A percentile compares a stretch with the other conserved stretches of the same genome.
Evolutionary conservation across 2,329 filamentous ascomycete genomes (phyloP).

Genomic region (Drechmeria coniospora): DNA sequence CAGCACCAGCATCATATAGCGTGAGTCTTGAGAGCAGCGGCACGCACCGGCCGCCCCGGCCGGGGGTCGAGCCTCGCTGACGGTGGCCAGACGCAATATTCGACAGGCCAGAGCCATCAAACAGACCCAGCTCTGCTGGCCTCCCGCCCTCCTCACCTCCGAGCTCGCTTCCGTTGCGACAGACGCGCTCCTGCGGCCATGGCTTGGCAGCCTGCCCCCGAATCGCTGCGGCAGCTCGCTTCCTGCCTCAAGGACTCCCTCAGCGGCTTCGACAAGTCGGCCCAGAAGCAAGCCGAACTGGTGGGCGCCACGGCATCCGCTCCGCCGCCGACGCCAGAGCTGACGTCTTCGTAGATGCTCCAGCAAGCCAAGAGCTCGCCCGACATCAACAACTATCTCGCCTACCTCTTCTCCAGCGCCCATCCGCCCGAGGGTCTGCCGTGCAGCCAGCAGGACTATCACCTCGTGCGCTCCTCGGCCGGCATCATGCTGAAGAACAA

Average conservation of each 20-base stretch:
- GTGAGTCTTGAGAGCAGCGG: no score
- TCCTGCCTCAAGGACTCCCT: constrained; percentile 84
- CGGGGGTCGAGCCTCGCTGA: no score
- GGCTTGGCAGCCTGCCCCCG: constrained; percentile 84
- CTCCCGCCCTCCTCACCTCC: constrained; percentile 6
- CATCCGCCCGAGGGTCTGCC: constrained; percentile 45
- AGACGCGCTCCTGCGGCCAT: constrained; percentile 32
- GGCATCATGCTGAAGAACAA: constrained; percentile 96
- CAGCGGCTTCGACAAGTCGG: constrained; percentile 62
- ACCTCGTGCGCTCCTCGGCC: constrained; percentile 69
- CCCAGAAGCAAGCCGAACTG: constrained; percentile 78
- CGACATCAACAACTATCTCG: constrained; percentile 94
- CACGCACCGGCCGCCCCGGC: no score
- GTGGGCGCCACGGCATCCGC: constrained; percentile 33
- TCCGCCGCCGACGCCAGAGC: neutral
- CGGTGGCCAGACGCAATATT: no score
- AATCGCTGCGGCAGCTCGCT: constrained; percentile 78
- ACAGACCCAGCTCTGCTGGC: constrained; percentile 1
- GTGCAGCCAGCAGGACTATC: constrained; percentile 46
- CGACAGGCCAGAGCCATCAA: no score
- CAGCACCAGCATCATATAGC: no score
- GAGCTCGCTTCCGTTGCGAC: neutral
- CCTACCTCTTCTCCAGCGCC: constrained; percentile 69
- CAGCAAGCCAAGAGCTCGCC: constrained; percentile 73
- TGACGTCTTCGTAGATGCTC: constrained; percentile 55